phyloP scores from a whole-genome alignment of 2,329 filamentous ascomycete genomes.

The Penicillium sp. region DNA sequence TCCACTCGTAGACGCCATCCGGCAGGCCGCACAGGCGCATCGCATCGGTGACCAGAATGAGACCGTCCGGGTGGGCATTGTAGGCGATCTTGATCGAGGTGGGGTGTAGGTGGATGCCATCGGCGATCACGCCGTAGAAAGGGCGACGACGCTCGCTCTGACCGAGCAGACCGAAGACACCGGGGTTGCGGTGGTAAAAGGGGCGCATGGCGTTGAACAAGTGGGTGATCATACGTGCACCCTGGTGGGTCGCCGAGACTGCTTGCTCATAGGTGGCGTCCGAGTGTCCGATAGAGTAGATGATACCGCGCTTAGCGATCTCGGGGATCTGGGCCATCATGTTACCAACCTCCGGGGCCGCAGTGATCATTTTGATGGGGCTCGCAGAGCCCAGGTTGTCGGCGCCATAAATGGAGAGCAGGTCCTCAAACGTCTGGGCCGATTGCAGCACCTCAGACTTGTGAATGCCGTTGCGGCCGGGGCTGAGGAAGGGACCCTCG shows the following conservation, averaged over 20 bases:
- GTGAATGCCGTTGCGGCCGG: slow-evolving; percentile 83
- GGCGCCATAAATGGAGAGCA: slow-evolving; percentile 57
- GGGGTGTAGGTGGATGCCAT: slow-evolving; percentile 86
- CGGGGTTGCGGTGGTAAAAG: slow-evolving; percentile 85
- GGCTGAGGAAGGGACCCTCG: slow-evolving; percentile 84
- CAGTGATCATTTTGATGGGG: slow-evolving; percentile 75
- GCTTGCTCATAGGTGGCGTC: slow-evolving; percentile 85
- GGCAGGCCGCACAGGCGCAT: slow-evolving; percentile 84
- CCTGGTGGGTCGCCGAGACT: slow-evolving; percentile 66
- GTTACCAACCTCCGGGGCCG: slow-evolving; percentile 74
- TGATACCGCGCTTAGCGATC: slow-evolving; percentile 64
- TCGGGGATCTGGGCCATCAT: slow-evolving; percentile 68
- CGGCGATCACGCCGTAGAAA: slow-evolving; percentile 85
- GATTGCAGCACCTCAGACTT: slow-evolving; percentile 68
- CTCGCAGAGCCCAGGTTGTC: slow-evolving; percentile 56
- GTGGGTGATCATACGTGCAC: slow-evolving; percentile 87
- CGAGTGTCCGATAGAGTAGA: slow-evolving; percentile 80
- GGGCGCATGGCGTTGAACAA: slow-evolving; percentile 93
- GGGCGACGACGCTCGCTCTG: slow-evolving; percentile 59
- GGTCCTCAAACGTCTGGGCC: slow-evolving; percentile 62
- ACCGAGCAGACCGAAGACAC: slow-evolving; percentile 82
- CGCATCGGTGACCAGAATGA: slow-evolving; percentile 87
- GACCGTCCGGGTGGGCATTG: slow-evolving; percentile 77
- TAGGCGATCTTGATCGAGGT: slow-evolving; percentile 87
- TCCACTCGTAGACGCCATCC: slow-evolving; percentile 84